Evolutionary conservation across 208 protist genomes (phyloP), one percentile per base, ranked within the genome.

Genomic region (Trypanosomatidae sp.): DNA sequence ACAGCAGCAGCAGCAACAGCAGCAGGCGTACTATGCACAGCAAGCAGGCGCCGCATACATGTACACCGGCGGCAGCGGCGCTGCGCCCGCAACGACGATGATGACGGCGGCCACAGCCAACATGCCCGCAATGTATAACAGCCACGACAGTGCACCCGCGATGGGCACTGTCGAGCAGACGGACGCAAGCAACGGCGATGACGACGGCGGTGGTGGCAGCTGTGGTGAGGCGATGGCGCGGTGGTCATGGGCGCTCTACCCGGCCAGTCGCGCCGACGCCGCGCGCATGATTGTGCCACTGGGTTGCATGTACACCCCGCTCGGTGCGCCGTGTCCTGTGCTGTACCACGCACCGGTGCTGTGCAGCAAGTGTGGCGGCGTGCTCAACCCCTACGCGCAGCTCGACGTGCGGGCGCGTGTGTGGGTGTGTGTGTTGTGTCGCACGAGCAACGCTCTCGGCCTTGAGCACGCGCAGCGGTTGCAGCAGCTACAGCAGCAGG

Each of bases 161-260:
- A 26, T 33, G 3, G 23, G 16, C 32, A 7, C 48, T 19, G 30
- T 41, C 26, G 43, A 40, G 23, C 56, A 53, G 21, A 48, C 54
- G 0, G 47, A 22, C 13, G 19, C 35, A 19, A 66, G 47, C 8
- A 66, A 26, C 38, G 67, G 41, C 27, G 50, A 54, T 56, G 39
- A 24, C 42, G 45, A 25, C 1, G 18, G 51, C 21, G 46, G 25
- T 18, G 37, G 7, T 19, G 15, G 56, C 30, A 42, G 13, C 10
- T 26, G 19, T 15, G 45, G 22, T n/a, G 53, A 40, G 20, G 51
- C 47, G 7, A 47, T 66, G 6, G 66, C 61, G 22, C 84, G 96
- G 35, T 98, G 96, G 74, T 96, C 89, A 11, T 98, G 95, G 92
- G 95, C 93, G 56, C 53, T 93, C 3, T 98, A 92, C 74, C 96